Evolutionary conservation across 2,329 filamentous ascomycete species (phyloP), one percentile per base, ranked within the genome.

Genomic region (Dactylellina drechsleri): DNA sequence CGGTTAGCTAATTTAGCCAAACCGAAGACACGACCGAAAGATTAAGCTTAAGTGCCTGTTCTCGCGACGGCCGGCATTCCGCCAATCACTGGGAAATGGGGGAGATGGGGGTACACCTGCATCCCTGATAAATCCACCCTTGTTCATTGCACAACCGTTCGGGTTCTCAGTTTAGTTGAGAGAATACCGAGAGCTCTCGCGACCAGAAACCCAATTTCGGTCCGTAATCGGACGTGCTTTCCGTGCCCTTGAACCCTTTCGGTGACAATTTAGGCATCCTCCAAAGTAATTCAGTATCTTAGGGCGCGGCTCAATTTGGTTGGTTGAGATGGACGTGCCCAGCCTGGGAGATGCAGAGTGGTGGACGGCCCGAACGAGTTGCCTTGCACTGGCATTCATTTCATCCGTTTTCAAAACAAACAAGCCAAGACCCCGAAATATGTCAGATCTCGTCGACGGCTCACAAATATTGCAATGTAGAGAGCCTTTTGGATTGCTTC

Each of bases 1-100:
- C 70, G 61, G 64, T 74, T 74, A 60, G 70, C 70, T 74, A 74
- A 74, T 74, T 74, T 74, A 70, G 57, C 66, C 66, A 70, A 49
- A 60, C 16, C 53, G 26, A 57, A 10, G 31, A 10, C 5, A 36
- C 31, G 26, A 28, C 26, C 26, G 31, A 36, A 36, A 10, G 49
- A 74, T 74, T 74, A 74, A 74, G 70, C 70, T 74, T 74, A 74
- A 74, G 31, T 36, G 31, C 31, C 10, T 36, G 31, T 10, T 23
- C 23, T 62, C 68, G 56, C 66, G 57, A 49, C 62, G 68, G 66
- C 57, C 57, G 70, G 49, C 62, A 66, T 58, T 66, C 53, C 43
- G 53, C 62, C 52, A 57, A 52, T 47, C 54, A 36, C 31, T 45
- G 54, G 43, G 36, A 45, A 36, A 36, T 36, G 31, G 31, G 10